phyloP scores from a whole-genome alignment of 495 filamentous ascomycete genomes.

The Xylaria curta region DNA sequence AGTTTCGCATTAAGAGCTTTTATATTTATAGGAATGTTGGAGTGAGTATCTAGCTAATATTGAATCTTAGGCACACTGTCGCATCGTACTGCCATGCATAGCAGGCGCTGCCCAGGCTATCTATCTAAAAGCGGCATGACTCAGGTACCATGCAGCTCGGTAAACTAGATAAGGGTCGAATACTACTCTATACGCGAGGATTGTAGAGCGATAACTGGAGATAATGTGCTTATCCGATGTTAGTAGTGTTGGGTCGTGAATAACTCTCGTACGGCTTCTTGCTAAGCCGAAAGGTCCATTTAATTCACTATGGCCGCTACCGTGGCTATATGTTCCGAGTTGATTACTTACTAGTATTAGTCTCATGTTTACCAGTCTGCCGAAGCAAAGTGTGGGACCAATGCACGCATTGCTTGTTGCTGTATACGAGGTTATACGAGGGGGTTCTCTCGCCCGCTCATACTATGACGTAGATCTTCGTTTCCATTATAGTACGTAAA shows the following conservation, averaged over 20 bases:
- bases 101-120: neutral
- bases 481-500: neutral
- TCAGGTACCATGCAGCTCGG: neutral
- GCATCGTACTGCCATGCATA: neutral
- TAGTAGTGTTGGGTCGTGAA: neutral
- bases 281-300: neutral
- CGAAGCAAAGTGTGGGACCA: neutral
- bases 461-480: neutral
- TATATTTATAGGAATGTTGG: neutral
- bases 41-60: neutral
- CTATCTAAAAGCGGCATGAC: neutral
- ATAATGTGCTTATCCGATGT: neutral
- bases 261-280: neutral
- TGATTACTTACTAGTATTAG: neutral
- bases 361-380: neutral
- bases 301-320: neutral
- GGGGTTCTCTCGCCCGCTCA: neutral
- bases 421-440: slow-evolving; percentile 8
- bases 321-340: neutral
- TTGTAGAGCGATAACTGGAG: neutral
- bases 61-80: neutral
- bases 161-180: neutral
- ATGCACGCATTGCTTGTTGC: neutral
- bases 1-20: neutral
- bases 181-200: neutral